These are phyloP conservation scores for Tuber brumale DNA, from an alignment of 495 filamentous ascomycete genomes.

Conservation along the genomic window DNA sequence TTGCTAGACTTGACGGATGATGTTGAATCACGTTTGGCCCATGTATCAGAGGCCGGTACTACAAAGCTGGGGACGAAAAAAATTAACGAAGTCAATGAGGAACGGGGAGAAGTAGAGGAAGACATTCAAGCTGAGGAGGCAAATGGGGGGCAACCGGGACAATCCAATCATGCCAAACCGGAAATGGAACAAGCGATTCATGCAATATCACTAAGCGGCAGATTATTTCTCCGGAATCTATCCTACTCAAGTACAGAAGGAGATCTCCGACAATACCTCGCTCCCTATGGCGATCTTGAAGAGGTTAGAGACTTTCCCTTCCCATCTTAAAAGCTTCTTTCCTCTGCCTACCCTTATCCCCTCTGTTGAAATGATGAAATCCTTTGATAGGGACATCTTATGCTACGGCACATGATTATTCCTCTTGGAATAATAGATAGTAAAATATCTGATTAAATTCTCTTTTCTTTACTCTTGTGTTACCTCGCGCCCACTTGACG, in stretches of 20 bases:
- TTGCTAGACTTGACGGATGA: slow-evolving; percentile 77
- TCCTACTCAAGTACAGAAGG: slow-evolving; percentile 72
- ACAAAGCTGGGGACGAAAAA: slow-evolving; percentile 20
- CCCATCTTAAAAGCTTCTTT: slow-evolving; percentile 25
- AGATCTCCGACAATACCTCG: slow-evolving; percentile 66
- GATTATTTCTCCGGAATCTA: slow-evolving; percentile 85
- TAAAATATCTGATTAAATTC: slow-evolving; percentile 43
- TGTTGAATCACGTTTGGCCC: slow-evolving; percentile 44
- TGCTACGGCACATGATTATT: slow-evolving; percentile 80
- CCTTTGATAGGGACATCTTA: slow-evolving; percentile 99
- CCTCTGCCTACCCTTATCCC: slow-evolving; percentile 11
- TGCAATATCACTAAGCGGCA: slow-evolving; percentile 53
- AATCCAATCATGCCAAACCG: slow-evolving; percentile 23
- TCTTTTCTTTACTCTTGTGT: slow-evolving; percentile 39
- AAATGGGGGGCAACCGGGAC: slow-evolving; percentile 33
- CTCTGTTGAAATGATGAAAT: slow-evolving; percentile 71
- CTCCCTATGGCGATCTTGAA: slow-evolving; percentile 63
- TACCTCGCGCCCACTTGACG: slow-evolving; percentile 20
- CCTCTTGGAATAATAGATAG: slow-evolving; percentile 46
- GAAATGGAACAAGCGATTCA: slow-evolving; percentile 45
- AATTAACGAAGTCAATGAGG: not conserved
- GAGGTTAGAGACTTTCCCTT: slow-evolving; percentile 61
- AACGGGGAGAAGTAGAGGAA: slow-evolving; percentile 34
- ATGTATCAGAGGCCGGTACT: slow-evolving; percentile 2
- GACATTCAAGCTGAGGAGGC: slow-evolving; percentile 38